Evolutionary conservation across 208 protist species (phyloP), one percentile per base, ranked within the genome.

Genomic region (Porcisia hertigi): DNA sequence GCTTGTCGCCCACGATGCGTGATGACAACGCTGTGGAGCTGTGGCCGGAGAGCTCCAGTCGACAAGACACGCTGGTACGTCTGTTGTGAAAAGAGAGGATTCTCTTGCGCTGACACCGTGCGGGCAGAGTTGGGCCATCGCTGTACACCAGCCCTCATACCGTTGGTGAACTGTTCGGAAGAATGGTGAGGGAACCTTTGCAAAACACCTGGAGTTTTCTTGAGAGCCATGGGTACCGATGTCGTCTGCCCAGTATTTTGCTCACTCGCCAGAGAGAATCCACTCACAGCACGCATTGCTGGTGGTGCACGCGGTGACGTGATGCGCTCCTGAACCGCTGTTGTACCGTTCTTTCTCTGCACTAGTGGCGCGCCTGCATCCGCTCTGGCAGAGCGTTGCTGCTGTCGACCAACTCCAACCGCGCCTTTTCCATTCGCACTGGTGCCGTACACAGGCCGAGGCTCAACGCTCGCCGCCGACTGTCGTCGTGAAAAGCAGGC

Each of bases 31-130:
- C 23, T n/a, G n/a, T 45, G 43, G 53, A 49, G 69, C 34, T 45
- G 69, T 14, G 69, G 43, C 18, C 18, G 52, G 8, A 72, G 23
- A n/a, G 7, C 53, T 9, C 69, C 69, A 2, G 69, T 62, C 30
- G 69, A 72, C 16, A 39, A 62, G 34, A 72, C 30, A 25, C 69
- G 34, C 8, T 34, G 69, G 69, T 47, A 72, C 16, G 14, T 34
- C 1, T 18, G 16, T 4, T 45, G 52, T 12, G 69, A 45, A 2
- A 43, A 14, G 30, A 9, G 34, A 18, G 14, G 18, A 20, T 45
- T 25, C 53, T 18, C 30, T 49, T 57, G 52, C 9, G 18, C 30
- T 30, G 53, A 53, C 1, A 20, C 49, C 23, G 43, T 0, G 20
- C 69, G 69, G 9, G 69, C 69, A 9, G 69, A 47, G 69, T 47